Conservation (phyloP, 2,329 filamentous ascomycete species). For the Microascus cirrosus region DNA sequence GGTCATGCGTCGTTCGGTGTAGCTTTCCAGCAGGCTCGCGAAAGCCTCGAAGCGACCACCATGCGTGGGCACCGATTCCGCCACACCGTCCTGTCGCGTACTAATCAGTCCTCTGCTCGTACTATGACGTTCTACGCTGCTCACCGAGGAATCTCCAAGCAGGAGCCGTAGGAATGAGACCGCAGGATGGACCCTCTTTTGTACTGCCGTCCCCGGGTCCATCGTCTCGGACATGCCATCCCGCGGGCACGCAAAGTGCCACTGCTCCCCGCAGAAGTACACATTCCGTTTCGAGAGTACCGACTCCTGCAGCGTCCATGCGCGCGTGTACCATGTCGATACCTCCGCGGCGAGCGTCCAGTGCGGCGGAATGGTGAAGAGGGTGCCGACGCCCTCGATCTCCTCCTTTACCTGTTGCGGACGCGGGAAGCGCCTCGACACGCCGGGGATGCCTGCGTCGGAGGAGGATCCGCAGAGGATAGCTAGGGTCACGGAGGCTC, state of each 20-base stretch:
- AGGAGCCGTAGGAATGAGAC: not conserved
- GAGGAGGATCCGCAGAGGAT: constrained; percentile 9
- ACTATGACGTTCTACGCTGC: no score
- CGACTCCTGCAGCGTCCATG: not conserved
- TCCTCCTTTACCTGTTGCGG: not conserved
- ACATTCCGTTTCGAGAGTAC: not conserved
- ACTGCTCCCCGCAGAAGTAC: not conserved
- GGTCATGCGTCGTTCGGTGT: not conserved
- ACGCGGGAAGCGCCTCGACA: constrained; percentile 9
- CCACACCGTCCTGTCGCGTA: not conserved
- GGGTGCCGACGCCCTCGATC: not conserved
- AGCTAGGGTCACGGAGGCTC: not conserved
- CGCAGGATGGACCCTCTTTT: not conserved
- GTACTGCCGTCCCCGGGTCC: not conserved
- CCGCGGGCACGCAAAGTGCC: not conserved
- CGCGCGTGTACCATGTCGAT: not conserved
- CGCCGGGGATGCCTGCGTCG: constrained; percentile 10
- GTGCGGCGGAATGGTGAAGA: not conserved
- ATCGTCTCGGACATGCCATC: not conserved
- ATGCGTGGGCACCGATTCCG: not conserved
- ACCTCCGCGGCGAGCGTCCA: not conserved
- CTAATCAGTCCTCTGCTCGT: not conserved
- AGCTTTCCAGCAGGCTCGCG: not conserved
- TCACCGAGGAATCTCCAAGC: not conserved
- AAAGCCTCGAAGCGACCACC: not conserved